Percentiles rank a stretch among this genome's conserved stretches.
phyloP scores from a whole-genome alignment of 805 yeast species.

The Sugiyamaella boreocaroliniensis region DNA sequence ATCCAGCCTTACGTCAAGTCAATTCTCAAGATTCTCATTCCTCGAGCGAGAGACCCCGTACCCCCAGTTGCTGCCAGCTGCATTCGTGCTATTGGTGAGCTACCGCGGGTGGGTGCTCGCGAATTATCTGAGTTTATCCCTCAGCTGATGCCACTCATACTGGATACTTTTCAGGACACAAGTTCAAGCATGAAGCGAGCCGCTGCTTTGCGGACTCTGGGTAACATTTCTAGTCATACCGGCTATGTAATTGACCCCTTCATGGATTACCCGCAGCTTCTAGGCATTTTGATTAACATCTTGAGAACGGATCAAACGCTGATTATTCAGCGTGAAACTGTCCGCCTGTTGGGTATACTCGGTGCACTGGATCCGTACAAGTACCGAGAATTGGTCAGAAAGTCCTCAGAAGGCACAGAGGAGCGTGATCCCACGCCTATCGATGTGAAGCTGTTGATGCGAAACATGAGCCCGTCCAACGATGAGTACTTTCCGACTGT shows the following conservation, averaged over 20 bases:
- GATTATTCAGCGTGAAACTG: slow-evolving; percentile 76
- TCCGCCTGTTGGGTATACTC: slow-evolving; percentile 78
- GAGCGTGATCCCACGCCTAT: slow-evolving; percentile 86
- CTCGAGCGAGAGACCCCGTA: slow-evolving; percentile 63
- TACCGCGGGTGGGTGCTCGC: slow-evolving; percentile 83
- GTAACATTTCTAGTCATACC: slow-evolving; percentile 82
- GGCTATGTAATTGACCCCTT: slow-evolving; percentile 95
- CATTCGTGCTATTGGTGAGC: slow-evolving; percentile 79
- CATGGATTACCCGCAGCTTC: slow-evolving; percentile 80
- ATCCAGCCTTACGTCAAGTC: slow-evolving; percentile 88
- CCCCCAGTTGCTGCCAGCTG: slow-evolving; percentile 84
- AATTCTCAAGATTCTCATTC: slow-evolving; percentile 75
- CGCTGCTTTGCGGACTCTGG: slow-evolving; percentile 81
- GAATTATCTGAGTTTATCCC: slow-evolving; percentile 66
- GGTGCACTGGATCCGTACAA: slow-evolving; percentile 98
- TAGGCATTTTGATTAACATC: slow-evolving; percentile 75
- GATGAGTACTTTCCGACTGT: slow-evolving; percentile 96
- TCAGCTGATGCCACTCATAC: slow-evolving; percentile 76
- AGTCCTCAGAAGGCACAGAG: slow-evolving; percentile 39
- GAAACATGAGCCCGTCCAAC: slow-evolving; percentile 82
- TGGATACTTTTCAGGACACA: slow-evolving; percentile 88
- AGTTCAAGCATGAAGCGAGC: slow-evolving; percentile 82
- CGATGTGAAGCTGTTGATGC: slow-evolving; percentile 84
- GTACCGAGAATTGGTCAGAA: slow-evolving; percentile 82
- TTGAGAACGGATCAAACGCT: slow-evolving; percentile 74